phyloP scores from a whole-genome alignment of 441 rosid genomes.

The Capsella rubella region DNA sequence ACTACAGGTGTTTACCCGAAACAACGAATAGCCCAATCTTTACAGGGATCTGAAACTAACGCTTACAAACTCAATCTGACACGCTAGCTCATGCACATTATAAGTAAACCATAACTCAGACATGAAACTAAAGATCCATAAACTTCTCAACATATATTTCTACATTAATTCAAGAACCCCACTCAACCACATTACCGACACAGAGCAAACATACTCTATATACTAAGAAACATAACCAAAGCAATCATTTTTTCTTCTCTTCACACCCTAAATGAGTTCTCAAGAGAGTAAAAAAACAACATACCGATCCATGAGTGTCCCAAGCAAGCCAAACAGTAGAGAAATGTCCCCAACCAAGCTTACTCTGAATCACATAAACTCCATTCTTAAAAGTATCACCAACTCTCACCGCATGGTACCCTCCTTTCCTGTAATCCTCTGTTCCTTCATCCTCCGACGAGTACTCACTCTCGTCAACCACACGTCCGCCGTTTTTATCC shows the following conservation, averaged over 20 bases:
- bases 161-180: too few relatives aligned
- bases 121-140: too few relatives aligned
- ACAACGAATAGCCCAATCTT: too few relatives aligned
- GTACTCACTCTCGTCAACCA: conserved; percentile 56
- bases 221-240: not conserved
- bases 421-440: conserved; percentile 77
- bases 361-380: conserved; percentile 66
- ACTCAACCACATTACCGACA: not conserved
- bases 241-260: not conserved
- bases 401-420: conserved; percentile 66
- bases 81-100: too few relatives aligned
- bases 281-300: not conserved
- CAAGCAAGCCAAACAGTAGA: conserved; percentile 88
- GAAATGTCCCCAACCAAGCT: conserved; percentile 89
- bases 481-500: conserved; percentile 51
- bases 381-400: conserved; percentile 76
- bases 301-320: conserved; percentile 63
- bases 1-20: too few relatives aligned
- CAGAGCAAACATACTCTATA: not conserved
- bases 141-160: too few relatives aligned
- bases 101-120: too few relatives aligned
- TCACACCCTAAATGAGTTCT: not conserved
- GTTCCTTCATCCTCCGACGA: conserved; percentile 78
- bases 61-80: too few relatives aligned
- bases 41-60: too few relatives aligned